Base-by-base conservation (phyloP, 1,139 yeast genomes). In the Taphrina flavorubra region DNA sequence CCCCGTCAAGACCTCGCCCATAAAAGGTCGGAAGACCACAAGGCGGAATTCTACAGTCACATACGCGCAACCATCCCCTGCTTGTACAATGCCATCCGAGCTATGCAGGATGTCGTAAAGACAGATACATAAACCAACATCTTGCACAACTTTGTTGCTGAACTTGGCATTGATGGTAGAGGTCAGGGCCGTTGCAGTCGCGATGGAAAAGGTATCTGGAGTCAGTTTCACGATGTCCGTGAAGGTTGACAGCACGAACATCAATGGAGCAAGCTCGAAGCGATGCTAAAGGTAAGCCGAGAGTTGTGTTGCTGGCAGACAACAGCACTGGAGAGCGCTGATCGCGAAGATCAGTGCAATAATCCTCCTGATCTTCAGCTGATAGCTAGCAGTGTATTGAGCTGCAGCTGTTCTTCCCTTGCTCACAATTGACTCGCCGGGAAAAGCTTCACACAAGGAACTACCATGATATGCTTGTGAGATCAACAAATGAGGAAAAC, bases 1-100 rank as follows among this genome's bases (percentile, higher is more conserved):
- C 1, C 99, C 99, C 0, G 92, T 88, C 49, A 94, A 78, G n/a
- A 92, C 85, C 76, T 94, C 99, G 2, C 99, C 99, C 0, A 90
- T 87, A 78, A 92, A 92, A 0, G 99, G 99, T 73, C 94, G 88
- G 83, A 96, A 94, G 1, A 94, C 88, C 20, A 92, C 81, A 64
- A 89, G 82, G 67, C 97, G 80, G 76, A 92, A 90, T 69, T 81
- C 83, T 18, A 89, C 90, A 73, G 62, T 39, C 36, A 51, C 53
- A 16, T 61, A 40, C 62, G 67, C 68, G 55, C 58, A 92, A 6
- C 99, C 99, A 78, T 94, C 98, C n/a, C 99, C 98, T 1, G 97
- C 97, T 74, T 87, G 88, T 72, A 94, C 82, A 71, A 90, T 82
- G 1, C 98, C 99, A 74, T 94, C 98, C 68, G 90, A 90, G 56